A percentile compares a stretch with the other conserved stretches of the same genome.
These are phyloP conservation scores for Elsinoe batatas DNA, from an alignment of 2,329 filamentous ascomycete genomes.

Conservation along the genomic window DNA sequence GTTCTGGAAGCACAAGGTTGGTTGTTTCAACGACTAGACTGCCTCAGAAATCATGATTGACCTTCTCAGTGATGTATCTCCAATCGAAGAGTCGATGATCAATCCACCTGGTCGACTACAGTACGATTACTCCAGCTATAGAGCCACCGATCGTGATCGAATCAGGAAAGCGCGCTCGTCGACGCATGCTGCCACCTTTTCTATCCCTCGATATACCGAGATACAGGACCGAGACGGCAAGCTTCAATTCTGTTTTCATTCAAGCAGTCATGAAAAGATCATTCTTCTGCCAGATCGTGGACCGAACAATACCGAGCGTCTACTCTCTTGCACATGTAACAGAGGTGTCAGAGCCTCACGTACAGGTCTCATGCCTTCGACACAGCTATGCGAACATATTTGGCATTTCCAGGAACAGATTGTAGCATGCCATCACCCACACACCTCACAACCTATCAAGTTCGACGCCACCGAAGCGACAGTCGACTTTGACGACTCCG, in stretches of 20 bases:
- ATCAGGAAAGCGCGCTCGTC: slow-evolving; percentile 1
- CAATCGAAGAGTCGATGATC: neutral
- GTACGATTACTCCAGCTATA: neutral
- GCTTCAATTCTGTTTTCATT: neutral
- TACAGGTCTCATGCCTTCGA: neutral
- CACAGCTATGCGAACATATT: slow-evolving; percentile 2
- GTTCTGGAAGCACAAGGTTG: no score
- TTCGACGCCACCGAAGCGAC: neutral
- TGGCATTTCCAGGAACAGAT: slow-evolving; percentile 5
- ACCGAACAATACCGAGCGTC: neutral
- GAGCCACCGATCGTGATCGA: neutral
- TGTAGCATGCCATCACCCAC: neutral
- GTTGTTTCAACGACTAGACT: no score
- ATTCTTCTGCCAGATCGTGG: neutral
- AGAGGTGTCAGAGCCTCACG: neutral
- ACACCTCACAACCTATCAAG: neutral
- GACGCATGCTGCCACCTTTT: neutral
- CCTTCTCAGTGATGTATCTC: neutral
- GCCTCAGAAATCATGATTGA: neutral
- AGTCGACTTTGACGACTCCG: neutral
- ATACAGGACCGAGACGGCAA: neutral
- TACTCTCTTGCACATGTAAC: neutral
- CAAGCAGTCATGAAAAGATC: neutral
- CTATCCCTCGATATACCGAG: neutral
- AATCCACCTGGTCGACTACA: neutral